Evolutionary conservation across 257 asterid species (phyloP).

Genomic region (Thymus quinquecostatus): DNA sequence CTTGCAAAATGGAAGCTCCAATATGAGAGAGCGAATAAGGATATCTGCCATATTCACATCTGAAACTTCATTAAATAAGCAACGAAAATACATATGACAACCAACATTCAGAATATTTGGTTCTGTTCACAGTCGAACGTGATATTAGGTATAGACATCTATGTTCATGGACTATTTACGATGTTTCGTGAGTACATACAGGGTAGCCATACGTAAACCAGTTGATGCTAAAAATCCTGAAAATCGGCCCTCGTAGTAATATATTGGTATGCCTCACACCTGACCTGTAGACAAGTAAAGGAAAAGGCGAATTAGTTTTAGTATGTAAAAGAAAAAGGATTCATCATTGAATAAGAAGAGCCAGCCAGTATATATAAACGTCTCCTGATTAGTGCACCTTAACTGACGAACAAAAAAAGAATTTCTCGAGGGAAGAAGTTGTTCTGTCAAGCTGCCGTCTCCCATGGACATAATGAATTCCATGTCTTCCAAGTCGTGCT

Average conservation of each 20-base stretch:
- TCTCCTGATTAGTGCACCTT: constrained; percentile 46
- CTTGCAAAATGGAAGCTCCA: constrained; percentile 99
- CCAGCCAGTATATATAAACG: constrained; percentile 5
- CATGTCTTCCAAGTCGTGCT: constrained; percentile 86
- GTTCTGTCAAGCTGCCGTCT: constrained; percentile 79
- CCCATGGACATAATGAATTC: constrained; percentile 78
- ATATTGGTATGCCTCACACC: constrained; percentile 89
- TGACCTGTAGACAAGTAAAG: constrained; percentile 55
- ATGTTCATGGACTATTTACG: constrained; percentile 22
- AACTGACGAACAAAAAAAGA: constrained; percentile 75
- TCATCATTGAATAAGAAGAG: not conserved
- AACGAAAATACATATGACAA: constrained; percentile 30
- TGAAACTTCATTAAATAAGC: constrained; percentile 52
- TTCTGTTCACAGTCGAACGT: constrained; percentile 13
- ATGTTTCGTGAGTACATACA: constrained; percentile 45
- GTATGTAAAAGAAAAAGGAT: not conserved
- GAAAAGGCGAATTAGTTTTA: constrained; percentile 12
- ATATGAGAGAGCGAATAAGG: constrained; percentile 87
- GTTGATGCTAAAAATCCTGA: constrained; percentile 82
- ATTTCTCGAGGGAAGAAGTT: constrained; percentile 81
- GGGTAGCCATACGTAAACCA: constrained; percentile 94
- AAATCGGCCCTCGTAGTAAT: constrained; percentile 70
- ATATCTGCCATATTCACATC: constrained; percentile 75
- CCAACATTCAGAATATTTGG: constrained; percentile 2
- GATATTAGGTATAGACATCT: constrained; percentile 26